Evolutionary conservation across 2,329 filamentous ascomycete genomes (phyloP), one percentile per base, ranked within the genome.

Genomic region (Triangularia setosa): DNA sequence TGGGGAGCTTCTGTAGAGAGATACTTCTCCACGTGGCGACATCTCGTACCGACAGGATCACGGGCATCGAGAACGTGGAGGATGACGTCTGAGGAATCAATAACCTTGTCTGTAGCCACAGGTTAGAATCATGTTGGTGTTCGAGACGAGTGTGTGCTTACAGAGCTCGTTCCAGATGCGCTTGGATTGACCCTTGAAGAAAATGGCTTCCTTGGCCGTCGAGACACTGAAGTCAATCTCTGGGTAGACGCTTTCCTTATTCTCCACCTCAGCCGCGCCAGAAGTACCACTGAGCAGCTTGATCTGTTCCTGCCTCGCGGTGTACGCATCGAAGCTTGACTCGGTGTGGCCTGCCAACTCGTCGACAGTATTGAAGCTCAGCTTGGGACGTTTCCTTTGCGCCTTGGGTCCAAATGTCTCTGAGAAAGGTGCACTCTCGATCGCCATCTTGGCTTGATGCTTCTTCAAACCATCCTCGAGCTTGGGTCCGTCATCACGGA

Each of bases 351-450:
- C 90, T 9, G 90, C 93, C 52, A 98, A 82, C 72, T 97, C 93
- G 69, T 87, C 83, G 30, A 98, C 79, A n/a, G 85, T 91, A 73
- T 90, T 89, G 52, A 95, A 92, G 61, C 87, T 89, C 58, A 98
- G 83, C 82, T 96, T 97, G 53, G 96, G 92, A 67, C 93, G 84
- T 79, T 99, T 99, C 69, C 95, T 84, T 76, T 97, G 93, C 6
- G 93, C 87, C 78, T 97, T 98, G 64, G 93, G 92, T 0, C 95
- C 95, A 72, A 99, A 99, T 0, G 93, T 93, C 65, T 95, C 90
- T 16, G 86, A 81, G 74, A 96, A 99, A 0, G 93, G 92, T 30
- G 90, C 86, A 18, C 88, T 91, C 79, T 97, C 93, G 58, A 98
- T 90, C 9, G 92, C 87, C 81, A 97, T 96, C 82, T 78, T 98